A percentile compares a stretch with the other conserved stretches of the same genome.
phyloP scores from a whole-genome alignment of 176 grass and related monocot species.

The Hsuehochloa calcarea region DNA sequence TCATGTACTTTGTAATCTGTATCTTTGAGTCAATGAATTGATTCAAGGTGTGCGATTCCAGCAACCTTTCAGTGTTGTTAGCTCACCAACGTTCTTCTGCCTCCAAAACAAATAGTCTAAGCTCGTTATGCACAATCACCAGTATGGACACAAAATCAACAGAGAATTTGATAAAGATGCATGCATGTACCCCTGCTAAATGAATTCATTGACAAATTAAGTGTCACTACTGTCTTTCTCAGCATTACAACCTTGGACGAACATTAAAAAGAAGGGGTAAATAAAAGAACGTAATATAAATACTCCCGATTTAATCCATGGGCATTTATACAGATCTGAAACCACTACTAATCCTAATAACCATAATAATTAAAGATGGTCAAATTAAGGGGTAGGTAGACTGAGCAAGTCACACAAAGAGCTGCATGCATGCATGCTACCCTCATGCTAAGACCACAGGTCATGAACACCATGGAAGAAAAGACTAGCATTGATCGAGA shows the following conservation, averaged over 20 bases:
- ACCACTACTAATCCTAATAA: background rate
- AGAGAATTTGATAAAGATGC: no score
- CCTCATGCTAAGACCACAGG: no score
- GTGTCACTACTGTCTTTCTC: background rate
- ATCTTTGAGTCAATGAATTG: no score
- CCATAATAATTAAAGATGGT: background rate
- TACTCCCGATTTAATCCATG: background rate
- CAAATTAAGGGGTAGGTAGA: background rate
- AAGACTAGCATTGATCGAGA: no score
- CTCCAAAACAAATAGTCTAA: no score
- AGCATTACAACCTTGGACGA: background rate
- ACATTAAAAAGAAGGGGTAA: background rate
- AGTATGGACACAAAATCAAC: no score
- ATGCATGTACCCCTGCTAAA: background rate
- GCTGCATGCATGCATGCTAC: background rate
- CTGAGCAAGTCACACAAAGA: constrained; percentile 24
- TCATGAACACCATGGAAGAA: background rate
- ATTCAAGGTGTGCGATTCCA: no score
- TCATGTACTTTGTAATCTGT: no score
- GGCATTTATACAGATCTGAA: background rate
- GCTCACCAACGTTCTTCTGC: no score
- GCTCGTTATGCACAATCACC: no score
- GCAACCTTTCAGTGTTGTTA: no score
- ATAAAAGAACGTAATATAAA: background rate
- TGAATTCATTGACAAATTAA: background rate